These are phyloP conservation scores for Vanrija humicola DNA, from an alignment of 1,284 basidiomycete genomes.

Conservation along the genomic window DNA sequence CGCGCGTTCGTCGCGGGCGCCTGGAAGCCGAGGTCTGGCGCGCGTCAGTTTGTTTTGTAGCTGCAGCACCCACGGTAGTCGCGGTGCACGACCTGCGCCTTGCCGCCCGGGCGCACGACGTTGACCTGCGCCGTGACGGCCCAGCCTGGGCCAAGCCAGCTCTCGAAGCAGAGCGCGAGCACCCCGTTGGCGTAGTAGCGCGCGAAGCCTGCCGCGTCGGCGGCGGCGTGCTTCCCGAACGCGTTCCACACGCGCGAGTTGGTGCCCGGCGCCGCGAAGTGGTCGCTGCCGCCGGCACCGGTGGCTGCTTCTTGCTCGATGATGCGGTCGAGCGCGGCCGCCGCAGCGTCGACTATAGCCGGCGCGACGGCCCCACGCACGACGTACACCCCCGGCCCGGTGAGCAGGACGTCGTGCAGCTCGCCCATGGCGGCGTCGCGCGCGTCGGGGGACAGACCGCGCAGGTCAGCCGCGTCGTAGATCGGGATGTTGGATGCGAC, in stretches of 20 bases:
- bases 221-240: conserved; percentile 14
- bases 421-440: conserved; percentile 13
- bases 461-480: conserved; percentile 6
- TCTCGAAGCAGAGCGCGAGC: conserved; percentile 12
- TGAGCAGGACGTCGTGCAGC: conserved; percentile 10
- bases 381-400: conserved; percentile 13
- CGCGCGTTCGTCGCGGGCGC: conserved; percentile 1
- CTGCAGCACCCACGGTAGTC: conserved; percentile 11
- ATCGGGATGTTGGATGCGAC: conserved; percentile 3
- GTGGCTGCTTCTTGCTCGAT: background rate
- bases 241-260: conserved; percentile 22
- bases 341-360: background rate
- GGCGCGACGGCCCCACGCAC: background rate
- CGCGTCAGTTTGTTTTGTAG: background rate
- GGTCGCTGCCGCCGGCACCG: conserved; percentile 4
- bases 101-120: conserved; percentile 13
- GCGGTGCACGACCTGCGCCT: conserved; percentile 17
- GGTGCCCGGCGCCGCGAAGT: conserved; percentile 16
- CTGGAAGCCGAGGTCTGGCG: conserved; percentile 11
- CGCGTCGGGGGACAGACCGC: background rate
- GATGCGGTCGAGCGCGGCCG: background rate
- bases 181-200: conserved; percentile 16
- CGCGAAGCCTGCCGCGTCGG: conserved; percentile 6
- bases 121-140: conserved; percentile 19
- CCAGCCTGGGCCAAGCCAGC: conserved; percentile 18